Evolutionary conservation across 768 basidiomycete genomes (phyloP), one percentile per base, ranked within the genome.

Genomic region (Hypholoma sublateritium): DNA sequence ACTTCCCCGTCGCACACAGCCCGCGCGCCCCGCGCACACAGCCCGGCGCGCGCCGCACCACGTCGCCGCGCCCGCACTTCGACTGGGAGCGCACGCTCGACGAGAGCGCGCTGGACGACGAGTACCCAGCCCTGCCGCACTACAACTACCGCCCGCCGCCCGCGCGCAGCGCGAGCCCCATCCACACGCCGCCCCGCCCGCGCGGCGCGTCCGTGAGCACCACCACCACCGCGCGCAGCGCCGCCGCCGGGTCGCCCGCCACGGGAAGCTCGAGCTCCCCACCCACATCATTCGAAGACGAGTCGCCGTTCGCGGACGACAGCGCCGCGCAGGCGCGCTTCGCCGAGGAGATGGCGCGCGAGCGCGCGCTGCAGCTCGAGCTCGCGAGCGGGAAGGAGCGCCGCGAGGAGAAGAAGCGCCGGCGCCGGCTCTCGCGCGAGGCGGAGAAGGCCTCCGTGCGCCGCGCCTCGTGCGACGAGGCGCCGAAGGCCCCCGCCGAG

Each of bases 1-100:
- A 86, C 70, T 87, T 87, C 58, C 86, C 85, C 25, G 22, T 53
- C 28, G 28, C 28, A 3, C 65, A 16, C 44, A n/a, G n/a, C n/a
- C n/a, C 17, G 35, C 45, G 2, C 22, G 19, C 25, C 47, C 21
- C 17, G 17, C 42, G 22, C 4, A 1, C 12, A n/a, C 22, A 21
- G 14, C 22, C 12, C 24, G 19, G n/a, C 14, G 19, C 13, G 22
- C 53, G 48, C 55, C 13, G 58, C 62, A 37, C 57, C 51, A 35
- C 14, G 22, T 21, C 58, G 22, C 16, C 57, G 57, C 44, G 62
- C 22, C 66, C 60, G 53, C 58, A 58, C n/a, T 64, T 64, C 32
- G 60, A 64, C 39, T 60, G 60, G 60, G 60, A 61, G 67, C n/a
- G 66, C 71, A 4, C 67, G 0, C 53, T 19, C 16, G 61, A 62